phyloP scores from a whole-genome alignment of 306 rosid genomes.

The Vigna nakashimae region DNA sequence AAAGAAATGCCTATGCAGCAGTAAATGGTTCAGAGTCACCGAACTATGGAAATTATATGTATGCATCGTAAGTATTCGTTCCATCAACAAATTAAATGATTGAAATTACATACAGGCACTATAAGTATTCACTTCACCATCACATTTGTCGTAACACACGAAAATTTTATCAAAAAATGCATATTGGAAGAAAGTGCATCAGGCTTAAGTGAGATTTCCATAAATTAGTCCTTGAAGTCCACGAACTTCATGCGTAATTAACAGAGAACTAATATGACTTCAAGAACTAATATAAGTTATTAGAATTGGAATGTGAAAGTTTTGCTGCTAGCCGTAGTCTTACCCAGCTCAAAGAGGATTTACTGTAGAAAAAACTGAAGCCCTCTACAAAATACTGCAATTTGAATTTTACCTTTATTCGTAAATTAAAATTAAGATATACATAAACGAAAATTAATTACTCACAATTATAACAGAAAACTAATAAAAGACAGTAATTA shows the following conservation, averaged over 20 bases:
- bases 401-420: background rate
- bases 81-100: background rate
- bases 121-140: no score
- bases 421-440: no score
- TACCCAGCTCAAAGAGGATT: background rate
- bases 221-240: background rate
- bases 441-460: no score
- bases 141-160: background rate
- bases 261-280: background rate
- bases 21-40: background rate
- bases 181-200: background rate
- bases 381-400: no score
- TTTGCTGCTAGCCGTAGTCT: background rate
- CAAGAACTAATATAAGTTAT: background rate
- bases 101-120: background rate
- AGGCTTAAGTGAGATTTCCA: background rate
- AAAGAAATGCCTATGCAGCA: background rate
- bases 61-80: background rate
- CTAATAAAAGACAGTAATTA: no score
- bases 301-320: background rate
- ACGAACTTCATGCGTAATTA: background rate
- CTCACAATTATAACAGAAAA: no score
- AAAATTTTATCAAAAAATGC: background rate
- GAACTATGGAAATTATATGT: background rate
- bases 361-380: background rate